These are phyloP conservation scores for Anthostomella pinea DNA, from an alignment of 2,329 filamentous ascomycete genomes.

Conservation along the genomic window DNA sequence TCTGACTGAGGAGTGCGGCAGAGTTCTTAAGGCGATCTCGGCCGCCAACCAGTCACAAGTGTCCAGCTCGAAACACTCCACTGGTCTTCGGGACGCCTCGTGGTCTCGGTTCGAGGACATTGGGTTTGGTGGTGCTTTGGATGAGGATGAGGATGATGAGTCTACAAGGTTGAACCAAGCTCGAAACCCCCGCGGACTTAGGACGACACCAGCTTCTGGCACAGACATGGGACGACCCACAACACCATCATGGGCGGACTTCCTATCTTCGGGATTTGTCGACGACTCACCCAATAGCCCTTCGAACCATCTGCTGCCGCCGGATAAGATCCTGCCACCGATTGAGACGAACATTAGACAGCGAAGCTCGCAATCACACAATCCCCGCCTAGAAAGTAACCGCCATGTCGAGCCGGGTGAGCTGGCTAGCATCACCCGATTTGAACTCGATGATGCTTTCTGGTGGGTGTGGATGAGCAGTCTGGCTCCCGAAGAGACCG, in stretches of 20 bases:
- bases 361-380: constrained; percentile 83
- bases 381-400: constrained; percentile 66
- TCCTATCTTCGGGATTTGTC: constrained; percentile 87
- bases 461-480: constrained; percentile 99
- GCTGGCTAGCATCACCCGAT: constrained; percentile 81
- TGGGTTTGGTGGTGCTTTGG: constrained; percentile 75
- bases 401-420: constrained; percentile 80
- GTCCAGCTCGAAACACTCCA: constrained; percentile 67
- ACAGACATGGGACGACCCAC: constrained; percentile 74
- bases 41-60: constrained; percentile 81
- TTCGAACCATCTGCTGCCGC: constrained; percentile 75
- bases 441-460: constrained; percentile 91
- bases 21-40: constrained; percentile 86
- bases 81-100: constrained; percentile 75
- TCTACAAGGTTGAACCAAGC: constrained; percentile 39
- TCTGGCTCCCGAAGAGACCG: constrained; percentile 84
- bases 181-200: constrained; percentile 47
- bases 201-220: constrained; percentile 64
- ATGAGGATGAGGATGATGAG: constrained; percentile 67
- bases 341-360: constrained; percentile 71
- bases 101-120: constrained; percentile 98
- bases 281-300: constrained; percentile 66
- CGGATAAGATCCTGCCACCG: constrained; percentile 86
- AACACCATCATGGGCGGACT: constrained; percentile 97
- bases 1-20: constrained; percentile 88